Conservation (phyloP, 306 rosid genomes). For the Vigna trinervia region DNA sequence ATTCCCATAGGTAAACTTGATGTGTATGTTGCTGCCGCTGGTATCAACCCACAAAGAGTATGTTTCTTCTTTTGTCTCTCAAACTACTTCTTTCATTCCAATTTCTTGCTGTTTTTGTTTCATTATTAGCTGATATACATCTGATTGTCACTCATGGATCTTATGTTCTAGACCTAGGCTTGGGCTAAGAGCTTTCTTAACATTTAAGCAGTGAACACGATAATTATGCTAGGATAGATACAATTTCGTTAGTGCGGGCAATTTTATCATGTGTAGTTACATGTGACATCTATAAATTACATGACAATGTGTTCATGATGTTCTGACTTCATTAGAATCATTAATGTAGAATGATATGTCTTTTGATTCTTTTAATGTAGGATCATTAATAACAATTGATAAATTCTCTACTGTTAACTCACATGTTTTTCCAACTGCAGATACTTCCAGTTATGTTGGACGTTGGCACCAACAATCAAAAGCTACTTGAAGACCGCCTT, state of each 20-base stretch:
- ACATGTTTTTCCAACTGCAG: conserved; percentile 57
- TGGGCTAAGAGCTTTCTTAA: conserved; percentile 29
- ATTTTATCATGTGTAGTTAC: conserved; percentile 30
- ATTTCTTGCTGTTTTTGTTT: conserved; percentile 20
- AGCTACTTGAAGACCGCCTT: conserved; percentile 86
- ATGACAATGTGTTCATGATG: conserved; percentile 13
- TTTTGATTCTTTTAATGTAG: conserved; percentile 7
- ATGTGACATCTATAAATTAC: conserved; percentile 7
- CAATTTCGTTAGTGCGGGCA: conserved; percentile 34
- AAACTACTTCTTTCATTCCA: conserved; percentile 8
- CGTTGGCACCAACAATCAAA: conserved; percentile 95
- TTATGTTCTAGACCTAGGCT: conserved; percentile 11
- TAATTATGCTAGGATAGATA: conserved; percentile 25
- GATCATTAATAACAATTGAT: conserved; percentile 2
- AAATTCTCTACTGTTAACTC: conserved; percentile 32
- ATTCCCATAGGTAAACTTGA: conserved; percentile 98
- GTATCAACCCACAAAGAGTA: conserved; percentile 94
- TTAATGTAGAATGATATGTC: conserved; percentile 29
- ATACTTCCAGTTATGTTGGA: conserved; percentile 98
- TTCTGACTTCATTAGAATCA: conserved; percentile 23
- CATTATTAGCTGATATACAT: conserved; percentile 22
- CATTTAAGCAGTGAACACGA: conserved; percentile 20
- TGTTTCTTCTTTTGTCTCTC: conserved; percentile 44
- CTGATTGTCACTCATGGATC: conserved; percentile 9
- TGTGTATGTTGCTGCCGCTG: conserved; percentile 99